Evolutionary conservation across 2,329 filamentous ascomycete genomes (phyloP).

Genomic region (Aspergillus melleus): DNA sequence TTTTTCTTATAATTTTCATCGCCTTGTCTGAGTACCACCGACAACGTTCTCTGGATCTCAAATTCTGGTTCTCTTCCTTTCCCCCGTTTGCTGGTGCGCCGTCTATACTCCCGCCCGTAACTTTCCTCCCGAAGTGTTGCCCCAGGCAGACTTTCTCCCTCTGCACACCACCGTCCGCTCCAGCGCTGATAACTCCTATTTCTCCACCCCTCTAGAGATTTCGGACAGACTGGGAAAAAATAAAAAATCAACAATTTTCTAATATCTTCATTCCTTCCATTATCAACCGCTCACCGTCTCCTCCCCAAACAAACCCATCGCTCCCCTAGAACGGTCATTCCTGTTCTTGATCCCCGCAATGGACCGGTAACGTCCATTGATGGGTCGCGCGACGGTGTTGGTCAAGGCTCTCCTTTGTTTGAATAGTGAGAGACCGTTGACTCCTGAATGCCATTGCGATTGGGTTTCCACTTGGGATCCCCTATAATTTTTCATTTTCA

Average conservation of each 20-base stretch:
- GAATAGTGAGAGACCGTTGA: constrained; percentile 24
- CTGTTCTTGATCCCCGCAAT: constrained; percentile 35
- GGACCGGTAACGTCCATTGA: constrained; percentile 37
- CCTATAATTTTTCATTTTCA: constrained; percentile 9
- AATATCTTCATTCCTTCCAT: no score
- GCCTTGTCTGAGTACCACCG: not conserved
- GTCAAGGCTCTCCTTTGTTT: constrained; percentile 33
- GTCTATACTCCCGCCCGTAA: constrained; percentile 17
- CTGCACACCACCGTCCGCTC: constrained; percentile 7
- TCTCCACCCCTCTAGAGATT: constrained; percentile 2
- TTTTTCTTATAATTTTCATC: not conserved
- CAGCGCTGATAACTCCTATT: not conserved
- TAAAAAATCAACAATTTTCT: not conserved
- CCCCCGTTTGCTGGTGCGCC: constrained; percentile 4
- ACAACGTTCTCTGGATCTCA: not conserved
- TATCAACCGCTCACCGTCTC: not conserved
- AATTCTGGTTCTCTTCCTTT: constrained; percentile 2
- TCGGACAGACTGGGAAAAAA: not conserved
- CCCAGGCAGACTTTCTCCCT: constrained; percentile 19
- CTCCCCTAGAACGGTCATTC: constrained; percentile 16
- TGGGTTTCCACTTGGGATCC: constrained; percentile 20
- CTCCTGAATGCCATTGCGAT: constrained; percentile 33
- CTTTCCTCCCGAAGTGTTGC: constrained; percentile 16
- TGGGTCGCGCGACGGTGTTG: constrained; percentile 40
- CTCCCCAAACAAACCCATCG: constrained; percentile 1